phyloP scores from a whole-genome alignment of 176 grass and related monocot species.

The Oryza meridionalis region DNA sequence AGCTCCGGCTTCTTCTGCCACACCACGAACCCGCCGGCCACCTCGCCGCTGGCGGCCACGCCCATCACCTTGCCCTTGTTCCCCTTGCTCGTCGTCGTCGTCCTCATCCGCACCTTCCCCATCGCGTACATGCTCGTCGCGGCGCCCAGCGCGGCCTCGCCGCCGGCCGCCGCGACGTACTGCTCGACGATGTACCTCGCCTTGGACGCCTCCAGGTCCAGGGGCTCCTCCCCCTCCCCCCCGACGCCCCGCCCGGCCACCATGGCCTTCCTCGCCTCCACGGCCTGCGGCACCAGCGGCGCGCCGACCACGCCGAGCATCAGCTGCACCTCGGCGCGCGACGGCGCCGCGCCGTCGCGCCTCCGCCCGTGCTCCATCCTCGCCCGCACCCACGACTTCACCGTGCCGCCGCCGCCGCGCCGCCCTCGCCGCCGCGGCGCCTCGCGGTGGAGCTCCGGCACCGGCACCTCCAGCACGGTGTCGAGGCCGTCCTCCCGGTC shows the following conservation, averaged over 20 bases:
- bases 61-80: slow-evolving; percentile 17
- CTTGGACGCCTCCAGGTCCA: slow-evolving; percentile 74
- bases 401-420: slow-evolving; percentile 32
- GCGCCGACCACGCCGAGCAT: slow-evolving; percentile 87
- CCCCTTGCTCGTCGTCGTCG: slow-evolving; percentile 27
- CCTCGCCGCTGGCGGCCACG: slow-evolving; percentile 40
- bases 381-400: slow-evolving; percentile 78
- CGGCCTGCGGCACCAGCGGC: slow-evolving; percentile 72
- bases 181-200: slow-evolving; percentile 91
- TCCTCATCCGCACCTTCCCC: slow-evolving; percentile 77
- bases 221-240: slow-evolving; percentile 64
- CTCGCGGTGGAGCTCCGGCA: slow-evolving; percentile 58
- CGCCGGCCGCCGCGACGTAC: slow-evolving; percentile 81
- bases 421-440: not conserved
- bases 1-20: slow-evolving; percentile 83
- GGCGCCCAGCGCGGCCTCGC: slow-evolving; percentile 63
- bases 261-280: slow-evolving; percentile 46
- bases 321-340: slow-evolving; percentile 61
- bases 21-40: slow-evolving; percentile 74
- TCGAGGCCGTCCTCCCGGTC: slow-evolving; percentile 71
- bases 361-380: slow-evolving; percentile 37
- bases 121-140: slow-evolving; percentile 82
- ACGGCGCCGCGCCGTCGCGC: slow-evolving; percentile 1
- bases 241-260: slow-evolving; percentile 25
- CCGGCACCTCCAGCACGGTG: slow-evolving; percentile 86